Base-by-base conservation (phyloP, 148 eudicot species). In the Dianthus caryophyllus region DNA sequence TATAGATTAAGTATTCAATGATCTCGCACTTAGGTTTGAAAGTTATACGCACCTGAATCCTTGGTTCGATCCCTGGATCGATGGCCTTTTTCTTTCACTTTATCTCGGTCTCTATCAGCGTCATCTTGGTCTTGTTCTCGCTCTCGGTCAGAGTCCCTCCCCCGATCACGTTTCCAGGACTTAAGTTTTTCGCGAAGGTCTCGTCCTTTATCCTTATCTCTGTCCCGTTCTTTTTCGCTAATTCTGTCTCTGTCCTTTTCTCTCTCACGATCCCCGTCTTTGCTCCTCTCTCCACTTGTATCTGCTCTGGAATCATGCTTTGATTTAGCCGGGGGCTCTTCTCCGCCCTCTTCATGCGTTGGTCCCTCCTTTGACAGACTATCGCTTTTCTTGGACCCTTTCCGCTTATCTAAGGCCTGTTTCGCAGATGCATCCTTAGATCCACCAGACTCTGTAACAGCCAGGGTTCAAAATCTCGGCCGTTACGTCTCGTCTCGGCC, bases 61-160 rank as follows among this genome's bases (percentile, higher is more conserved):
- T 71, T 84, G 61, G 81, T 84, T 81, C 76, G 83, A 84, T 86
- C 96, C 74, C 83, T 80, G 26, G 86, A 81, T 17, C 86, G 90
- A 70, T 83, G 86, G 43, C 76, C 69, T 79, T 85, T 87, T 53
- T 84, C 93, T 78, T 76, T 89, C 27, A 70, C 68, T 64, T 75
- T 88, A 41, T 88, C 91, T 80, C 88, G 79, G 17, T 83, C 91
- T 61, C 98, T 74, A 46, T 85, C 95, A 41, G 49, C 9, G 30
- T 91, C 96, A 53, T 88, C 88, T 74, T 83, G 67, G 43, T 88
- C 88, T 72, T 83, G 67, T 41, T 88, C 92, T 58, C 90, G 75
- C 50, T 91, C 95, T 79, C 96, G 73, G 49, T 87, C 94, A 67
- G 93, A 88, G 65, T 85, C 97, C 78, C 86, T 84, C 66, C 89